Percentiles rank a stretch among this genome's conserved stretches.
Conservation (phyloP, 371 early-diverging fungal species). For the Chytridiales sp. region DNA sequence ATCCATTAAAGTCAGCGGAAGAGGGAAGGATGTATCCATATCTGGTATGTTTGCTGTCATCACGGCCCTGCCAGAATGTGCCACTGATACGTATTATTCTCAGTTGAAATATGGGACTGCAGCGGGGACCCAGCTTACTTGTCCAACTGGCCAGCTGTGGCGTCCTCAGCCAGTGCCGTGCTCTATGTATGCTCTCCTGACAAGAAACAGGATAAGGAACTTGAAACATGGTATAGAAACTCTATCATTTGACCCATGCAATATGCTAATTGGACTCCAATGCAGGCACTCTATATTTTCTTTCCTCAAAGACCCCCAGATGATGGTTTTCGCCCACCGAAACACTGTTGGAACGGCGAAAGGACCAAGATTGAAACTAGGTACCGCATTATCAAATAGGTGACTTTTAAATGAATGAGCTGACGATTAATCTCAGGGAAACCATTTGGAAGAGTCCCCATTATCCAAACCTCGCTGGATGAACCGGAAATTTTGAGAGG, state of each 20-base stretch:
- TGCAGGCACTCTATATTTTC: conserved; percentile 35
- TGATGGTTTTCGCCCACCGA: conserved; percentile 32
- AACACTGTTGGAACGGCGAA: conserved; percentile 9
- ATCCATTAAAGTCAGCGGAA: conserved; percentile 21
- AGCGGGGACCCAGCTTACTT: conserved; percentile 39
- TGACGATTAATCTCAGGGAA: conserved; percentile 15
- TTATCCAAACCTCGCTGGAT: conserved; percentile 29
- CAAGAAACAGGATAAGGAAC: conserved; percentile 38
- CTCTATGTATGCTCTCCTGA: conserved; percentile 39
- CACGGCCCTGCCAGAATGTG: background rate
- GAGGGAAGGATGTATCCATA: conserved; percentile 12
- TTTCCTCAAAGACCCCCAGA: conserved; percentile 23
- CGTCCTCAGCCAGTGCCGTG: conserved; percentile 34
- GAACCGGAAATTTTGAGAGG: conserved; percentile 32
- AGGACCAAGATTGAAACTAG: conserved; percentile 22
- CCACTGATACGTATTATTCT: background rate
- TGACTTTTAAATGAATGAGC: background rate
- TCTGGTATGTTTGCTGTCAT: conserved; percentile 12
- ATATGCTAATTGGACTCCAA: background rate
- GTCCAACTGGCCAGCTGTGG: conserved; percentile 36
- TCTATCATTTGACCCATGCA: background rate
- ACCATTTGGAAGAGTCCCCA: conserved; percentile 19
- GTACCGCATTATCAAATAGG: conserved; percentile 6
- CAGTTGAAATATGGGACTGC: conserved; percentile 51
- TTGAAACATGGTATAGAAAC: conserved; percentile 36